A percentile compares a stretch with the other conserved stretches of the same genome.
These are phyloP conservation scores for Triticum turgidum DNA, from an alignment of 176 grass and related monocot genomes.

Conservation along the genomic window DNA sequence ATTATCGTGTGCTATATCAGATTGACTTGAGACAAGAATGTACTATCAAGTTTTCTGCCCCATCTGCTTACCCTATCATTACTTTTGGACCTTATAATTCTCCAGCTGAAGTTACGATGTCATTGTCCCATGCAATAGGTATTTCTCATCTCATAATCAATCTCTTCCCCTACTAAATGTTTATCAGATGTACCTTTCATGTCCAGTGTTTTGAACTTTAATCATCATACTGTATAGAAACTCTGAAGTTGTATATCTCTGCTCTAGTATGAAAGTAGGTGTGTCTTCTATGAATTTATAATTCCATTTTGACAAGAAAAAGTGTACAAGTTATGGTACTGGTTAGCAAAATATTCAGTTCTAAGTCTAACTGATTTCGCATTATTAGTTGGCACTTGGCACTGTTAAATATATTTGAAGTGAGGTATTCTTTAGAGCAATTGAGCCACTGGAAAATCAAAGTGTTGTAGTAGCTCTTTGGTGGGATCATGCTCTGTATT, in stretches of 20 bases:
- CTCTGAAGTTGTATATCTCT: not conserved
- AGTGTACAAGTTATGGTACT: not conserved
- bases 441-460: not conserved
- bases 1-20: constrained; percentile 35
- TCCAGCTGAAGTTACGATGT: constrained; percentile 66
- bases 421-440: not conserved
- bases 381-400: not conserved
- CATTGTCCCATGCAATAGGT: constrained; percentile 86
- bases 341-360: not conserved
- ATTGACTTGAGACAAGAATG: constrained; percentile 74
- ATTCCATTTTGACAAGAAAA: constrained; percentile 24
- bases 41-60: constrained; percentile 56
- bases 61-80: constrained; percentile 65
- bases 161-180: not conserved
- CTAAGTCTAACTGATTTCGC: not conserved
- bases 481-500: not conserved
- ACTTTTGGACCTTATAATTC: constrained; percentile 83
- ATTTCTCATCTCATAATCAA: constrained; percentile 33
- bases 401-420: not conserved
- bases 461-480: not conserved
- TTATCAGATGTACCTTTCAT: constrained; percentile 20
- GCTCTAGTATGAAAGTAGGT: not conserved
- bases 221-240: not conserved
- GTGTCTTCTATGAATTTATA: not conserved
- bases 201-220: not conserved